Evolutionary conservation across 768 basidiomycete genomes (phyloP).

Genomic region (Favolaschia claudopus): DNA sequence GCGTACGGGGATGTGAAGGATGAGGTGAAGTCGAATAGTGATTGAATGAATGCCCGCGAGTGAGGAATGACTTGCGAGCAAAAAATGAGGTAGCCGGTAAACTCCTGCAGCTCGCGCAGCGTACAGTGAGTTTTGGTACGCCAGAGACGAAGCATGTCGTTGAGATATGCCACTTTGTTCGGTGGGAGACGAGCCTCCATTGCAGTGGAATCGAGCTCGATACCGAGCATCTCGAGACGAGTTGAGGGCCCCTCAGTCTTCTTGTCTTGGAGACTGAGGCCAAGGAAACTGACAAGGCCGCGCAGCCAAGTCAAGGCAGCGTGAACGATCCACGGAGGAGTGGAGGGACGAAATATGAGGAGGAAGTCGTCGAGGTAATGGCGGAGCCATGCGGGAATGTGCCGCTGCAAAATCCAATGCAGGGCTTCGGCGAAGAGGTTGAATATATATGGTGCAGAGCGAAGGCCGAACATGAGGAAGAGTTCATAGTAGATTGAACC

Average conservation of each 20-base stretch:
- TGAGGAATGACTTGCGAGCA: constrained; percentile 16
- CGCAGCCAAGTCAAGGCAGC: constrained; percentile 38
- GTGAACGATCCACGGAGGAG: neutral
- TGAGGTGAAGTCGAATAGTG: neutral
- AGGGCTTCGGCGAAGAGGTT: too few species aligned
- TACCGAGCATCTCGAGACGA: constrained; percentile 33
- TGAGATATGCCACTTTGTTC: constrained; percentile 4
- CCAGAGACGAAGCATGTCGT: neutral
- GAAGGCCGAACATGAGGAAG: constrained; percentile 40
- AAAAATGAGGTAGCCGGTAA: constrained; percentile 14
- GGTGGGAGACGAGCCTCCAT: constrained; percentile 17
- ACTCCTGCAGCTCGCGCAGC: constrained; percentile 1
- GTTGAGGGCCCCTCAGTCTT: constrained; percentile 37
- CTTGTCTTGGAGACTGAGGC: constrained; percentile 35
- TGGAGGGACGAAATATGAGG: constrained; percentile 26
- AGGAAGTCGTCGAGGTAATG: constrained; percentile 49
- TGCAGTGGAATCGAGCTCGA: constrained; percentile 26
- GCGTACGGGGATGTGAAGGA: constrained; percentile 19
- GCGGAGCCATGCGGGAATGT: constrained; percentile 38
- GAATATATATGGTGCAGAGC: constrained; percentile 43
- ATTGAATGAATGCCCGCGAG: constrained; percentile 11
- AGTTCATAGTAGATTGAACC: constrained; percentile 34
- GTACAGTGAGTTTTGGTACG: neutral
- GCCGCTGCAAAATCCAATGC: constrained; percentile 49
- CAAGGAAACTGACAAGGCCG: constrained; percentile 38